These are phyloP conservation scores for Penicillium sp. DNA, from an alignment of 2,329 filamentous ascomycete species.

Conservation along the genomic window DNA sequence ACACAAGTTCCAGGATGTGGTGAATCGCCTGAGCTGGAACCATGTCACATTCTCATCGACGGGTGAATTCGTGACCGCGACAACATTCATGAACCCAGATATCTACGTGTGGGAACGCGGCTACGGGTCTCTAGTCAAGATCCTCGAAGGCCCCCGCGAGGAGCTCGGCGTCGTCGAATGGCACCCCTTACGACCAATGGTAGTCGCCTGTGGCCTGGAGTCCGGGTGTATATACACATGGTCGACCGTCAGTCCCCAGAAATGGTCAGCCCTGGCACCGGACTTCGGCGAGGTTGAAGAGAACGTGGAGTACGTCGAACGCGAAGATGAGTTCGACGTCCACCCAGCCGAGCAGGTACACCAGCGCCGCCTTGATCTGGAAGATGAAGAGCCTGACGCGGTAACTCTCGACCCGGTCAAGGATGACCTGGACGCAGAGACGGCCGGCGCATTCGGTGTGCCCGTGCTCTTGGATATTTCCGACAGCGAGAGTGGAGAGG, in stretches of 20 bases:
- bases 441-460: conserved; percentile 68
- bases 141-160: conserved; percentile 93
- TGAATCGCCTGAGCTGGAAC: conserved; percentile 93
- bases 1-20: conserved; percentile 97
- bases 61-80: conserved; percentile 92
- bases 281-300: conserved; percentile 98
- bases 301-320: conserved; percentile 93
- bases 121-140: conserved; percentile 90
- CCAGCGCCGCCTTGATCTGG: conserved; percentile 79
- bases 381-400: conserved; percentile 92
- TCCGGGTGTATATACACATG: conserved; percentile 91
- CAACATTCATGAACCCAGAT: conserved; percentile 97
- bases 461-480: conserved; percentile 89
- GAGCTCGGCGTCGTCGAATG: conserved; percentile 96
- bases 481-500: conserved; percentile 93
- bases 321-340: conserved; percentile 96
- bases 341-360: conserved; percentile 92
- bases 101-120: conserved; percentile 97
- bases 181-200: conserved; percentile 81
- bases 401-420: conserved; percentile 67
- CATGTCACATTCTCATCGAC: conserved; percentile 92
- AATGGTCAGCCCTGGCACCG: conserved; percentile 93
- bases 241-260: conserved; percentile 90
- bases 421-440: conserved; percentile 53
- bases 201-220: conserved; percentile 88